phyloP scores from a whole-genome alignment of 2,329 filamentous ascomycete genomes.

The Endoconidiophora polonica region DNA sequence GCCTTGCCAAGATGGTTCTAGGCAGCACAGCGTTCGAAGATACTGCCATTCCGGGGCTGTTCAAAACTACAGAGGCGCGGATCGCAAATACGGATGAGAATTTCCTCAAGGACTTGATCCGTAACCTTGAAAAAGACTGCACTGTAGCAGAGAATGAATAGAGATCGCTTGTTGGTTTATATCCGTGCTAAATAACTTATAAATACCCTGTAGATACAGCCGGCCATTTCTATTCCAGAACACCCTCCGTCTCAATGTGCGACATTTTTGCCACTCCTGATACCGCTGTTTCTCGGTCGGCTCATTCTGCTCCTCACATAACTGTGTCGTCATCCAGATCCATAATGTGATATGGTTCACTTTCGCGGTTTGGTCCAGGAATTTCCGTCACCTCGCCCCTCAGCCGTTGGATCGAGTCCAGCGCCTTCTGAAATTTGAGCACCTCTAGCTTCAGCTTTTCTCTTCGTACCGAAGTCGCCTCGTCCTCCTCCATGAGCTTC shows the following conservation, averaged over 20 bases:
- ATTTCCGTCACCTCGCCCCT: conserved; percentile 20
- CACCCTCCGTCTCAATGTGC: too few relatives aligned
- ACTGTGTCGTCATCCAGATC: not conserved
- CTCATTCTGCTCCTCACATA: not conserved
- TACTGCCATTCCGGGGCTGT: conserved; percentile 15
- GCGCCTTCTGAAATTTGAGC: conserved; percentile 30
- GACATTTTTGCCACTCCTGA: not conserved
- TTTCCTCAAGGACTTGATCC: too few relatives aligned
- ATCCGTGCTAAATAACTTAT: not conserved
- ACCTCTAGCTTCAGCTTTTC: conserved; percentile 27
- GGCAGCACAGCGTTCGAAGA: conserved; percentile 19
- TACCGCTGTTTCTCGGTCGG: not conserved
- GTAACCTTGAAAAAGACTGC: too few relatives aligned
- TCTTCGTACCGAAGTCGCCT: conserved; percentile 24
- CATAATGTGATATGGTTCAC: not conserved
- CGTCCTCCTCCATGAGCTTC: conserved; percentile 32
- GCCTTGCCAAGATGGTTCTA: conserved; percentile 25
- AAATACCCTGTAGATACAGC: too few relatives aligned
- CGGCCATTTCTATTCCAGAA: too few relatives aligned
- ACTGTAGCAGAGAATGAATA: too few relatives aligned
- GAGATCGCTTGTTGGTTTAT: too few relatives aligned
- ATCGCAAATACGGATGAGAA: not conserved
- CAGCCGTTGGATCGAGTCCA: conserved; percentile 28
- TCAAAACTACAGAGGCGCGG: conserved; percentile 1
- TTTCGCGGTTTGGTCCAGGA: not conserved